These are phyloP conservation scores for Pyricularia sp. DNA, from an alignment of 2,329 filamentous ascomycete genomes.

Conservation along the genomic window DNA sequence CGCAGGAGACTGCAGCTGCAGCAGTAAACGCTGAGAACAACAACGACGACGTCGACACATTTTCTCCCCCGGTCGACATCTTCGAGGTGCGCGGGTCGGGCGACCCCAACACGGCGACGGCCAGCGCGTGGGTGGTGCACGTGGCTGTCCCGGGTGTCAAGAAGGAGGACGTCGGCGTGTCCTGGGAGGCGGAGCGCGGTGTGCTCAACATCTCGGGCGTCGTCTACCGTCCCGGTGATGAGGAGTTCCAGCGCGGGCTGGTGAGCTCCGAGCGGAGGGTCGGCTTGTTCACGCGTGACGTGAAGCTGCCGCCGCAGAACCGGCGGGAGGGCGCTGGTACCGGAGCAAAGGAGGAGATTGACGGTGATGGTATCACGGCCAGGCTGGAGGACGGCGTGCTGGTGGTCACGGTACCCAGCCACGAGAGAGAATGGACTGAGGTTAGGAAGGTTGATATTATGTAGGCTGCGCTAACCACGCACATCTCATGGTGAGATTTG, in stretches of 20 bases:
- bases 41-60: slow-evolving; percentile 26
- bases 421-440: slow-evolving; percentile 57
- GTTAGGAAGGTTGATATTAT: slow-evolving; percentile 51
- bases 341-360: slow-evolving; percentile 42
- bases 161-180: slow-evolving; percentile 61
- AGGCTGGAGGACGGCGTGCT: slow-evolving; percentile 73
- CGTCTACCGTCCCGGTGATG: slow-evolving; percentile 62
- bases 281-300: slow-evolving; percentile 63
- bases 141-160: slow-evolving; percentile 65
- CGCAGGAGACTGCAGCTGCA: not conserved
- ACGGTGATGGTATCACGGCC: slow-evolving; percentile 59
- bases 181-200: slow-evolving; percentile 62
- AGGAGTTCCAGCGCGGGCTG: slow-evolving; percentile 56
- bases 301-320: slow-evolving; percentile 48
- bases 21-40: slow-evolving; percentile 12
- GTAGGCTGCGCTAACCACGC: slow-evolving; percentile 13
- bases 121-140: slow-evolving; percentile 55
- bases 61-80: slow-evolving; percentile 61
- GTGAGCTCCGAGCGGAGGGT: slow-evolving; percentile 58
- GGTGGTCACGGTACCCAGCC: slow-evolving; percentile 67
- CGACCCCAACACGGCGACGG: not conserved
- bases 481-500: not conserved
- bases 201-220: slow-evolving; percentile 62
- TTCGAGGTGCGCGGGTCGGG: slow-evolving; percentile 47
- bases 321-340: slow-evolving; percentile 37